phyloP scores from a whole-genome alignment of 1,284 basidiomycete genomes.

The Cryptococcus wingfieldii region DNA sequence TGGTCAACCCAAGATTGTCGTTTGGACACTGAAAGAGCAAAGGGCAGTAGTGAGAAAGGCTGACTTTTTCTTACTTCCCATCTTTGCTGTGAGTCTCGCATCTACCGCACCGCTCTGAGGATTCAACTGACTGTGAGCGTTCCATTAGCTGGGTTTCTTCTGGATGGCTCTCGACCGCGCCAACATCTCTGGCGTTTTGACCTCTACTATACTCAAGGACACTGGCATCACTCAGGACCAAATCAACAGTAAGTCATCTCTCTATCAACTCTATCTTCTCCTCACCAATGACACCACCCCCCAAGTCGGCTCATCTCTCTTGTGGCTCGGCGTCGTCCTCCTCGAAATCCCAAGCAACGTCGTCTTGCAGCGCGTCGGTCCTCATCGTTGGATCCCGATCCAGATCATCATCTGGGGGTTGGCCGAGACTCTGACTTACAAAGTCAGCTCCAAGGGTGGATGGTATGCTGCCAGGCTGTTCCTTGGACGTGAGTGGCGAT shows the following conservation, averaged over 20 bases:
- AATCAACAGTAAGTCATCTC: slow-evolving; percentile 25
- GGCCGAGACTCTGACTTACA: neutral
- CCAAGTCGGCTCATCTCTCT: slow-evolving; percentile 25
- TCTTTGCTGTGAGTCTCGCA: neutral
- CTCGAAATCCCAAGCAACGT: slow-evolving; percentile 41
- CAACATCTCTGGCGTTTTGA: slow-evolving; percentile 22
- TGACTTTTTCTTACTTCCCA: slow-evolving; percentile 3
- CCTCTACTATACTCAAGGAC: slow-evolving; percentile 23
- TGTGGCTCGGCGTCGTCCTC: slow-evolving; percentile 41
- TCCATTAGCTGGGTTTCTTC: slow-evolving; percentile 3
- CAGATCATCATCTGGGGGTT: slow-evolving; percentile 7
- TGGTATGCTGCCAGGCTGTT: slow-evolving; percentile 34
- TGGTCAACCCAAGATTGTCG: neutral
- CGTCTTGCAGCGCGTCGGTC: slow-evolving; percentile 27
- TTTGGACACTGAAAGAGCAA: slow-evolving; percentile 4
- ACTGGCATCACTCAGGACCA: slow-evolving; percentile 37
- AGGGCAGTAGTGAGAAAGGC: slow-evolving; percentile 5
- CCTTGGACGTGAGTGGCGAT: slow-evolving; percentile 55
- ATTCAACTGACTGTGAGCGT: neutral
- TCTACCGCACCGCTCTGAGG: neutral
- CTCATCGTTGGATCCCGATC: slow-evolving; percentile 3
- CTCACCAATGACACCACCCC: neutral
- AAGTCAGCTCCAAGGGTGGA: slow-evolving; percentile 5
- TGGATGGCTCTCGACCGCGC: slow-evolving; percentile 17
- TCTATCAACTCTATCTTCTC: neutral